phyloP scores from a whole-genome alignment of 805 yeast species.

The Candida ipomoeae region DNA sequence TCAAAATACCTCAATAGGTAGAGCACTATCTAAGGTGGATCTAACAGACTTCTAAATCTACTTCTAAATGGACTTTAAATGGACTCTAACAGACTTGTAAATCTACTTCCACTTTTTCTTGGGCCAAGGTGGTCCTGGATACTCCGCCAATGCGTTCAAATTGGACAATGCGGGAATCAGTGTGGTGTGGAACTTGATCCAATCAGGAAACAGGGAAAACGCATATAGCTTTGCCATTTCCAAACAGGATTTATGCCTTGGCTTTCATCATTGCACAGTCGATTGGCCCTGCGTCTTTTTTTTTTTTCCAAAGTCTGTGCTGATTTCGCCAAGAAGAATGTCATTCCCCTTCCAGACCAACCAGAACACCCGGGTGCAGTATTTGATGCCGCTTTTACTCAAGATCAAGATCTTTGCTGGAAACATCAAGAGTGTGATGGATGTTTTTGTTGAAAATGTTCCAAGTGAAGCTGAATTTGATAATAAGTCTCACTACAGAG shows the following conservation, averaged over 20 bases:
- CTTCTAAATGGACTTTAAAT: too few species aligned
- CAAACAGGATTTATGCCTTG: conserved; percentile 69
- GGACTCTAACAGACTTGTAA: too few species aligned
- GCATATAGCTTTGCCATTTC: conserved; percentile 63
- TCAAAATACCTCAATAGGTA: too few species aligned
- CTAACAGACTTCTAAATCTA: too few species aligned
- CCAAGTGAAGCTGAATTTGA: conserved; percentile 45
- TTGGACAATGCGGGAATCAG: conserved; percentile 37
- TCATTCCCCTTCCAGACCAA: conserved; percentile 38
- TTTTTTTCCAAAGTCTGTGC: conserved; percentile 56
- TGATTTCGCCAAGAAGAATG: conserved; percentile 51
- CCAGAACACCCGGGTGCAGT: conserved; percentile 34
- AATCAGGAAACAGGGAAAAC: conserved; percentile 59
- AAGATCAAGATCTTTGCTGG: conserved; percentile 68
- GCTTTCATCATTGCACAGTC: conserved; percentile 69
- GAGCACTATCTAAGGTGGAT: too few species aligned
- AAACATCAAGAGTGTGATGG: conserved; percentile 49
- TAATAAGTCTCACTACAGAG: conserved; percentile 49
- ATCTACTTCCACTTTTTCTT: too few species aligned
- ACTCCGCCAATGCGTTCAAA: conserved; percentile 38
- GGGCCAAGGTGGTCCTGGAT: conserved; percentile 3
- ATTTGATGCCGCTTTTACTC: conserved; percentile 52
- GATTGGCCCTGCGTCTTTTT: conserved; percentile 56
- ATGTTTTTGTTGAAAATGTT: conserved; percentile 42
- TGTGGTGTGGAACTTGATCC: conserved; percentile 37